Evolutionary conservation across 106 monocot species (phyloP), one percentile per base, ranked within the genome.

Genomic region (Acorus calamus): DNA sequence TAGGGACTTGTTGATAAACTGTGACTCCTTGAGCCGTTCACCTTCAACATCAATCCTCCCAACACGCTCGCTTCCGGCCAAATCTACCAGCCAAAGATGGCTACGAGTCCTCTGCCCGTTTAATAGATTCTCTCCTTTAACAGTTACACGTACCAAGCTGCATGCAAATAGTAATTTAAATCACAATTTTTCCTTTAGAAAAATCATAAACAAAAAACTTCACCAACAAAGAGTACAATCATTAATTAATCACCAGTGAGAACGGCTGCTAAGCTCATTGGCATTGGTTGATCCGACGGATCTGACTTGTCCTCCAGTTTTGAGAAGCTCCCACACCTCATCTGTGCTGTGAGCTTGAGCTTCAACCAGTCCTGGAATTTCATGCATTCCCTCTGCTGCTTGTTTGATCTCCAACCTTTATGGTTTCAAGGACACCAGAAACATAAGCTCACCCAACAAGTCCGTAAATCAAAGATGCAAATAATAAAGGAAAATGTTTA

Each of bases 181-280:
- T 28, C 28, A 28, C 28, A 28, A 0, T 28, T 28, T 28, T 28
- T 28, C 28, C 28, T 28, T 28, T 28, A 0, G 1, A 28, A 28
- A 28, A 28, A 28, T 28, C 28, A 28, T 28, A 28, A 28, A 41
- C 0, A 3, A 6, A 3, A 46, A 65, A 6, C 6, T 9, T 2
- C 6, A 68, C 7, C 13, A 59, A 57, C 51, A n/a, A 46, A 41
- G 51, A 8, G 43, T 56, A 9, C 55, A 53, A 57, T 10, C 7
- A 8, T 47, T 1, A n/a, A 68, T 11, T 73, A 3, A 51, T 74
- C 57, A 96, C 94, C 84, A 82, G 71, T 96, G 94, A 64, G 94
- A 96, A 44, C 94, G 89, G 66, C 94, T 96, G 47, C 94, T 96
- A 14, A 84, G 82, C 50, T 96, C 90, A 78, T 96, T 96, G 44